phyloP scores from a whole-genome alignment of 2,329 filamentous ascomycete species.

The Didymellaceae sp. region DNA sequence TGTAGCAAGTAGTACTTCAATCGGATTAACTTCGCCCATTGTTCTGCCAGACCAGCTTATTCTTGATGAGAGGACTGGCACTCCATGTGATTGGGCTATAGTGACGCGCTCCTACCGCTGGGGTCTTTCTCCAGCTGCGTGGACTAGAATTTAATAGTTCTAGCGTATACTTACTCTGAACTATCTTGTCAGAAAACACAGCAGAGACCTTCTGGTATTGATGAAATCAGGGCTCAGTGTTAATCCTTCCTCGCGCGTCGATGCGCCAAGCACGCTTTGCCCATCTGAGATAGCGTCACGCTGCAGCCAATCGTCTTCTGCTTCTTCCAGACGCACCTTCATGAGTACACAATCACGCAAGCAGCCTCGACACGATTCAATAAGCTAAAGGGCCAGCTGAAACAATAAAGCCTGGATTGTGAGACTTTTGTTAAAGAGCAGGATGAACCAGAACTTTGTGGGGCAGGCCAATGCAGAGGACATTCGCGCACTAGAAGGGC shows the following conservation, averaged over 20 bases:
- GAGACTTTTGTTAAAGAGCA: background rate
- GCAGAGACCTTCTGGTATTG: background rate
- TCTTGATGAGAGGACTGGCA: too few species aligned
- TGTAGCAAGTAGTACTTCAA: too few species aligned
- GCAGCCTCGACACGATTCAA: background rate
- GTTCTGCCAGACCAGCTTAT: too few species aligned
- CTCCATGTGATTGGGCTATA: too few species aligned
- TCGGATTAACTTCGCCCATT: too few species aligned
- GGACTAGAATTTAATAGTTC: too few species aligned
- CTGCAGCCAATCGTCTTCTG: conserved; percentile 13
- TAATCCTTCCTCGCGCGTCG: background rate
- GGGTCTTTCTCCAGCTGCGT: too few species aligned
- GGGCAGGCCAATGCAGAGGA: conserved; percentile 34
- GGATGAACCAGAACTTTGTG: conserved; percentile 37
- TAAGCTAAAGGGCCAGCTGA: background rate
- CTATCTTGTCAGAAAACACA: too few species aligned
- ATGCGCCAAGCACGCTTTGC: conserved; percentile 12
- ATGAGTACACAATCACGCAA: conserved; percentile 2
- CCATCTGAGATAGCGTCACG: background rate
- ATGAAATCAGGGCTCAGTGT: too few species aligned
- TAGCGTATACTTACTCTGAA: too few species aligned
- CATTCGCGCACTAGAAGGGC: conserved; percentile 27
- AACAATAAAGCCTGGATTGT: too few species aligned
- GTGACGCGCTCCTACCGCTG: too few species aligned
- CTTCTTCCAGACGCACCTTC: background rate